Evolutionary conservation across 106 monocot genomes (phyloP), one percentile per base, ranked within the genome.

Genomic region (Allium fistulosum): DNA sequence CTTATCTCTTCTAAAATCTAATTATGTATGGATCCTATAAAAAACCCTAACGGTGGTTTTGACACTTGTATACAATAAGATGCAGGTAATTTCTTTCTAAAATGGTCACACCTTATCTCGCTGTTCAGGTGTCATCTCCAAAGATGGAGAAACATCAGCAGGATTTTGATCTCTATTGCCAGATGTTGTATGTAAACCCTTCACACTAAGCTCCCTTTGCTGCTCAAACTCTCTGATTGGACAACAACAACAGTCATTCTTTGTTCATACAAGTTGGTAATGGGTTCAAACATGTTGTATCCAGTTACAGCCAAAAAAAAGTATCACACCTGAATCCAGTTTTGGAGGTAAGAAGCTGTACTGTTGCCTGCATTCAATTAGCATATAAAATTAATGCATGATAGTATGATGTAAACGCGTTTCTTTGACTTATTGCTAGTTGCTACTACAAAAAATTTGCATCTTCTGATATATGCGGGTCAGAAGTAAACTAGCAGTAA

Each of bases 301-400:
- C 37, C 37, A 37, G 37, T 5, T 37, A 37, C 37, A 37, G 37
- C 4, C 5, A 5, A 37, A 37, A 37, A 37, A 37, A 37, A 37
- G 37, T 2, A 37, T 4, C 37, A 26, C 57, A 99, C 99, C 99
- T 99, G 93, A 99, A 99, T 16, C 99, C 99, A 83, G 99, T 99
- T 81, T 99, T 99, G 53, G 93, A 86, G 0, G 93, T 93, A 15
- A 99, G 87, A 51, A 93, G 92, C 76, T 93, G 99, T 57, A 90
- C 78, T 47, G 90, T 85, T 52, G 92, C 90, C 99, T 99, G 78
- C 22, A 74, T 74, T 61, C 45, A 48, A 13, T 62, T 15, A 71
- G 11, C 9, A 69, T 8, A 46, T 2, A 26, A 67, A 64, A 69
- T 47, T 26, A 60, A 56, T n/a, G 65, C 28, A 65, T 47, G 49